Base-by-base conservation (phyloP, 768 basidiomycete species). In the Lactifluus rugatus region DNA sequence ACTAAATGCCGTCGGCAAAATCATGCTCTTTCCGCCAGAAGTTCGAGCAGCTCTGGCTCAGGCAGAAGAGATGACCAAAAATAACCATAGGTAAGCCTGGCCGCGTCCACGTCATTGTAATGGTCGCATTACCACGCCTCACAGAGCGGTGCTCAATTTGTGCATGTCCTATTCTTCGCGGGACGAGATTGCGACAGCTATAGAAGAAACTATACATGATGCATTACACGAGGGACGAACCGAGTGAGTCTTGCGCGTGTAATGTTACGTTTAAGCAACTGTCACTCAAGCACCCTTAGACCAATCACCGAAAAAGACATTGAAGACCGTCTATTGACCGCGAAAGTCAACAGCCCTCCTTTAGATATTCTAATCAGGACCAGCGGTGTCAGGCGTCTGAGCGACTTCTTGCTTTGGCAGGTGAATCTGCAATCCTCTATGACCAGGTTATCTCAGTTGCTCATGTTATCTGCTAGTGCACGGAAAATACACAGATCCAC, bases 361-460 rank as follows among this genome's bases (percentile, higher is more conserved):
- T 74, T 96, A 0, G 95, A 98, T 66, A 81, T 99, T 48, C 79
- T 98, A 52, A 75, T 99, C 21, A 81, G 96, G 42, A 96, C 94
- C 0, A 93, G 91, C 51, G 92, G 93, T 11, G 96, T 95, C 5
- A 85, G 81, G 57, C 79, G 93, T 3, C 72, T 96, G 23, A 92
- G 89, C 66, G 92, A 96, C 64, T 99, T 84, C 68, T 70, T 97
- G 68, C 80, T 94, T 16, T 99, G 95, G 96, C 96, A 99, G 88
- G 94, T 89, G 56, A 57, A 82, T 72, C 2, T 39, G 39, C 42
- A 51, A 26, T 51, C 19, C 48, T 36, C 16, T 57, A 28, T n/a
- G 58, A 25, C 44, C 16, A 52, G 21, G 13, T 31, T 28, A 23
- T 37, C 21, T 32, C 34, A 55, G 41, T 54, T 28, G 47, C 47